Evolutionary conservation across 164 flowering plant genomes (phyloP).

Genomic region (Umbilicus rupestris): DNA sequence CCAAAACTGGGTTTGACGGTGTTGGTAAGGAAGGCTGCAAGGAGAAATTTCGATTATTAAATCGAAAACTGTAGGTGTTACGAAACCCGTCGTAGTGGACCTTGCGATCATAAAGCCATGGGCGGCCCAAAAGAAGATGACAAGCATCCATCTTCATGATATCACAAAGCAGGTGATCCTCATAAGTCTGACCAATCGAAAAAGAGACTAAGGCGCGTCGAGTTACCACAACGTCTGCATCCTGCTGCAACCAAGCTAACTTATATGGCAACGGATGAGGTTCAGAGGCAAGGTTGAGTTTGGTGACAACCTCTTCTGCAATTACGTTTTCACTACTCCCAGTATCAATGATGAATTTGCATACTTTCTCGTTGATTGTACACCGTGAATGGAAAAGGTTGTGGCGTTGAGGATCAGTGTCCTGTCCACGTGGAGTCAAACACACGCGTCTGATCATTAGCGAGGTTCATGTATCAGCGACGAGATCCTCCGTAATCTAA

Average conservation of each 20-base stretch:
- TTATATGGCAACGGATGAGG: neutral
- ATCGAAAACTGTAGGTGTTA: no score
- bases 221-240: neutral
- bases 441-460: neutral
- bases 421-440: neutral
- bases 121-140: no score
- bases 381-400: constrained; percentile 1
- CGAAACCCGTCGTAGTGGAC: no score
- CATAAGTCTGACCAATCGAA: neutral
- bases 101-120: no score
- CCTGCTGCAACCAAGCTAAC: constrained; percentile 1
- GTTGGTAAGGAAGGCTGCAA: constrained; percentile 5
- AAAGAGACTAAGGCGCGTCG: constrained; percentile 6
- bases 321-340: constrained; percentile 3
- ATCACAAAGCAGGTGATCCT: neutral
- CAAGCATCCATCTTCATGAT: neutral
- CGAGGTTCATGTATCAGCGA: neutral
- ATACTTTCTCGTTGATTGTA: neutral
- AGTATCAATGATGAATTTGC: neutral
- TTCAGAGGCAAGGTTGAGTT: neutral
- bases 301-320: neutral
- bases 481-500: neutral
- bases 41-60: neutral
- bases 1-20: neutral
- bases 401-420: neutral